These are phyloP conservation scores for Magnaporthiopsis rhizophila DNA, from an alignment of 2,329 filamentous ascomycete genomes.

Conservation along the genomic window DNA sequence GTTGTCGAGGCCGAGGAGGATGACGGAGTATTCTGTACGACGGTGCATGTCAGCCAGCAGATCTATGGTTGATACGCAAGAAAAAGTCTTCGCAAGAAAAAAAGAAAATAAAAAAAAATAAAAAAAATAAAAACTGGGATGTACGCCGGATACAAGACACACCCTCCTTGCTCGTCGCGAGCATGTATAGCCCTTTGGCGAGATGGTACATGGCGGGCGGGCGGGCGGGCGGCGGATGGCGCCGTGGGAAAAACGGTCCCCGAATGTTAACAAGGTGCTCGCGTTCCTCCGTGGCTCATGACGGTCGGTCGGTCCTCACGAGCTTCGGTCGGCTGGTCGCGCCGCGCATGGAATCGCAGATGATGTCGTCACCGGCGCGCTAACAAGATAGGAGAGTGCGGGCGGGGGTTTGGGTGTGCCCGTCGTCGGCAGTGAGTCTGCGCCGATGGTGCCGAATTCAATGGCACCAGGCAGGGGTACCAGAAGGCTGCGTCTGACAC, in stretches of 20 bases:
- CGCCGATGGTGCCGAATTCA: background rate
- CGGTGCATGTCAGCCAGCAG: constrained; percentile 2
- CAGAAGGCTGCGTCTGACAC: background rate
- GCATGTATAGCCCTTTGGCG: constrained; percentile 86
- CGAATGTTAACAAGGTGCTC: background rate
- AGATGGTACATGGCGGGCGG: constrained; percentile 78
- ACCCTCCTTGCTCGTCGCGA: constrained; percentile 97
- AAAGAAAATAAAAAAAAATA: no score
- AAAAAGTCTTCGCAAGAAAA: no score
- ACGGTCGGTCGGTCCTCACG: background rate
- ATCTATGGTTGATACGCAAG: background rate
- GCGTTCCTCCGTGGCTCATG: constrained; percentile 3
- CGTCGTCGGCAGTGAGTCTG: background rate
- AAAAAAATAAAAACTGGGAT: no score
- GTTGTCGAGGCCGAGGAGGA: constrained; percentile 94
- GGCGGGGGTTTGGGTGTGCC: background rate
- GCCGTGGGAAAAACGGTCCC: background rate
- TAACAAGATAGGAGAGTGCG: background rate
- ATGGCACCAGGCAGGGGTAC: background rate
- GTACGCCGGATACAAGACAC: constrained; percentile 5
- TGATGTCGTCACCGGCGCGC: background rate
- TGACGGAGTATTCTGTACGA: constrained; percentile 80
- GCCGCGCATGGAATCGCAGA: background rate
- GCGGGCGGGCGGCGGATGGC: background rate
- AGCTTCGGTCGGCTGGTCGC: background rate